phyloP scores from a whole-genome alignment of 164 flowering plant species.

The Houttuynia cordata region DNA sequence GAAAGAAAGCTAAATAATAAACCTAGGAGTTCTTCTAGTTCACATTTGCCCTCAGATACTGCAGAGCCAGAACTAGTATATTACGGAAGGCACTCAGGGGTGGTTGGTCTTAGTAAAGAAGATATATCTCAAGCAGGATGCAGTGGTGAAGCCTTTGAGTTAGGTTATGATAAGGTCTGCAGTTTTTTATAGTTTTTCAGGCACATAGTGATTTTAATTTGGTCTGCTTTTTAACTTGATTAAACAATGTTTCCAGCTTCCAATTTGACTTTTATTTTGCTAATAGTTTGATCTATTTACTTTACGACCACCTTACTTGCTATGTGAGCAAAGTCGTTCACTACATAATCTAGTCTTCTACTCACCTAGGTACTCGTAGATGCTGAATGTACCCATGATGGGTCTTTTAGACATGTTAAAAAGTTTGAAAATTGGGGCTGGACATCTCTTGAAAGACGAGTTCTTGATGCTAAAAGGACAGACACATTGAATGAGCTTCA shows the following conservation, averaged over 20 bases:
- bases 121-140: too few relatives aligned
- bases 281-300: too few relatives aligned
- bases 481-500: conserved; percentile 62
- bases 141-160: conserved; percentile 21
- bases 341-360: background rate
- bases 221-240: background rate
- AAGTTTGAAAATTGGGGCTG: conserved; percentile 97
- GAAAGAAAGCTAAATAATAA: conserved; percentile 61
- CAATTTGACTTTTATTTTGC: too few relatives aligned
- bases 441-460: conserved; percentile 75
- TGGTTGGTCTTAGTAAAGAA: conserved; percentile 59
- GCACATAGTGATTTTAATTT: background rate
- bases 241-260: too few relatives aligned
- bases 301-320: too few relatives aligned
- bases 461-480: conserved; percentile 83
- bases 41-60: conserved; percentile 7
- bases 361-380: conserved; percentile 79
- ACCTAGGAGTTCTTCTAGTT: conserved; percentile 21
- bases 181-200: background rate
- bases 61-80: conserved; percentile 38
- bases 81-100: conserved; percentile 76
- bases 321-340: too few relatives aligned
- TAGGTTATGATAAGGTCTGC: conserved; percentile 84
- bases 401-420: conserved; percentile 77
- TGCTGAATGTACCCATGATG: conserved; percentile 99